Evolutionary conservation across 2,329 filamentous ascomycete genomes (phyloP).

Genomic region (Epichloe coenophiala): DNA sequence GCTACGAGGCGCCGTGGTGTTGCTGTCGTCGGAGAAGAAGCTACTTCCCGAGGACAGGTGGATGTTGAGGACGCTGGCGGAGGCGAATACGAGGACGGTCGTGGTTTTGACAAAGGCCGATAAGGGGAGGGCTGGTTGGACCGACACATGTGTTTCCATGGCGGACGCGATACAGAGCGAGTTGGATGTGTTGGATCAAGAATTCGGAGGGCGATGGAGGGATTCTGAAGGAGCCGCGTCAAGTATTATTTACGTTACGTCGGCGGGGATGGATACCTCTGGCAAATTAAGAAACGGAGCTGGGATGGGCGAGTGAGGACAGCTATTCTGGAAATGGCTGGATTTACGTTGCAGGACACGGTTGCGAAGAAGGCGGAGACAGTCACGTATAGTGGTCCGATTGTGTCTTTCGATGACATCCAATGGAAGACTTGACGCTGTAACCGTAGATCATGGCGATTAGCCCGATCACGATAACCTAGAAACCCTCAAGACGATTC

Average conservation of each 20-base stretch:
- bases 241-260: slow-evolving; percentile 21
- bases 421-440: slow-evolving; percentile 17
- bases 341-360: slow-evolving; percentile 17
- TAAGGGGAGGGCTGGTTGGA: slow-evolving; percentile 25
- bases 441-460: too few species aligned
- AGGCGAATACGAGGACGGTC: slow-evolving; percentile 29
- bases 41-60: slow-evolving; percentile 34
- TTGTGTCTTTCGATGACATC: slow-evolving; percentile 27
- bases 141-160: slow-evolving; percentile 13
- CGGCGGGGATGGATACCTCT: slow-evolving; percentile 22
- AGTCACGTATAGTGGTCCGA: slow-evolving; percentile 20
- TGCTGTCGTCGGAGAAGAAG: slow-evolving; percentile 40
- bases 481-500: too few species aligned
- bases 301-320: slow-evolving; percentile 25
- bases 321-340: slow-evolving; percentile 28
- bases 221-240: slow-evolving; percentile 15
- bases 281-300: slow-evolving; percentile 20
- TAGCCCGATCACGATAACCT: too few species aligned
- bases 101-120: slow-evolving; percentile 46
- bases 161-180: slow-evolving; percentile 15
- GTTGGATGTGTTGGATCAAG: slow-evolving; percentile 12
- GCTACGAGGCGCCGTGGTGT: slow-evolving; percentile 37
- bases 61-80: slow-evolving; percentile 32
- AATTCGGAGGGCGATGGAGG: slow-evolving; percentile 15
- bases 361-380: slow-evolving; percentile 23